A percentile compares a stretch with the other conserved stretches of the same genome.
These are phyloP conservation scores for Bacidia gigantensis DNA, from an alignment of 495 filamentous ascomycete genomes.

Conservation along the genomic window DNA sequence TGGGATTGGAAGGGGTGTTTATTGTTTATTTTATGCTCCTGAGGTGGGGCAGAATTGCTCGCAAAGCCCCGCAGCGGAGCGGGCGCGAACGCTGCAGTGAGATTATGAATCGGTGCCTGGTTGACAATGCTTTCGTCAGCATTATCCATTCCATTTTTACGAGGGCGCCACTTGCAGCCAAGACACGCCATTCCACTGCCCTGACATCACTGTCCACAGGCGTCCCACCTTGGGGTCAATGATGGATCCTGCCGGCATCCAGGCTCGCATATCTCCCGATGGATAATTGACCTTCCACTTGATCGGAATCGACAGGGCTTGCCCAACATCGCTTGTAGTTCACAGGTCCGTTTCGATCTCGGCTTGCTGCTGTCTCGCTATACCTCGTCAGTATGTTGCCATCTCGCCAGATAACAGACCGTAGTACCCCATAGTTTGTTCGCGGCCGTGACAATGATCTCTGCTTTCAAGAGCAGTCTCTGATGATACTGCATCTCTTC, in stretches of 20 bases:
- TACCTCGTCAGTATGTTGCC: background rate
- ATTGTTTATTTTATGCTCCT: background rate
- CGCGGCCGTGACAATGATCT: slow-evolving; percentile 55
- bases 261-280: too few species aligned
- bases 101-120: background rate
- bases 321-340: background rate
- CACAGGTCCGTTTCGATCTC: slow-evolving; percentile 25
- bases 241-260: too few species aligned
- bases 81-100: background rate
- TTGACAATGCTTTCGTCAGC: background rate
- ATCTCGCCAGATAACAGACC: background rate
- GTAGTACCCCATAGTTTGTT: slow-evolving; percentile 53
- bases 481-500: slow-evolving; percentile 49
- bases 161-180: too few species aligned
- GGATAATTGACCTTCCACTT: too few species aligned
- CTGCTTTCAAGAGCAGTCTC: slow-evolving; percentile 53
- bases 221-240: too few species aligned
- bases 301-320: too few species aligned
- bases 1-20: too few species aligned
- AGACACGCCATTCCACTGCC: too few species aligned
- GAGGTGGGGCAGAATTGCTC: background rate
- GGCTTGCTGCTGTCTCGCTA: slow-evolving; percentile 32
- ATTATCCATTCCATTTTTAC: too few species aligned
- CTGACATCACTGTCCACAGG: too few species aligned
- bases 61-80: background rate